Percentiles rank a stretch among this genome's conserved stretches.
Evolutionary conservation across 2,329 filamentous ascomycete genomes (phyloP).

Genomic region (Clathrospora elynae): DNA sequence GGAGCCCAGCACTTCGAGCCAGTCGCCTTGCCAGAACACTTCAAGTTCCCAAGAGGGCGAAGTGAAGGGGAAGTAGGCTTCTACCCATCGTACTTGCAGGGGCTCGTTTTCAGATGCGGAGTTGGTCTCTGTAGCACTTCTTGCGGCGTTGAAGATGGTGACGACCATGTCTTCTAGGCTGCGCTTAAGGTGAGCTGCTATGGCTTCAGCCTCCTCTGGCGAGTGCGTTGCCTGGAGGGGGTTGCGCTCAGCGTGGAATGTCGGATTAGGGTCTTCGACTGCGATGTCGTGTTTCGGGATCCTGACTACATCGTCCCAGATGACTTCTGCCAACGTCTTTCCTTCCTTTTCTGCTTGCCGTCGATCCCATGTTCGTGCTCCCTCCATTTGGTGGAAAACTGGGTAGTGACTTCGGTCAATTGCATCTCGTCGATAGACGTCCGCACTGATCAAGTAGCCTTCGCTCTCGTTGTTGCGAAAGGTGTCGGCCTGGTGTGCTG

Average conservation of each 20-base stretch:
- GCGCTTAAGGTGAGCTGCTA: constrained; percentile 83
- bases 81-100: constrained; percentile 87
- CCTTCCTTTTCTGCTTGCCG: constrained; percentile 56
- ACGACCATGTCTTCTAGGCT: constrained; percentile 89
- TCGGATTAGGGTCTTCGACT: constrained; percentile 83
- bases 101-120: constrained; percentile 67
- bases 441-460: constrained; percentile 89
- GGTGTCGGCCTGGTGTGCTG: constrained; percentile 85
- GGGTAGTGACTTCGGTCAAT: constrained; percentile 96
- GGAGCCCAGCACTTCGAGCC: constrained; percentile 95
- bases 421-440: constrained; percentile 94
- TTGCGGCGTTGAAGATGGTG: constrained; percentile 82
- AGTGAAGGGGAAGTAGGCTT: constrained; percentile 97
- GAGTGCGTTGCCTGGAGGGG: constrained; percentile 80
- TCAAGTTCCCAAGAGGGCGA: constrained; percentile 95
- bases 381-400: constrained; percentile 98
- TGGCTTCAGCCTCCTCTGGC: constrained; percentile 76
- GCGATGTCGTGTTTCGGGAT: constrained; percentile 75
- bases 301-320: constrained; percentile 71
- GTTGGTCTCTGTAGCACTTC: constrained; percentile 59
- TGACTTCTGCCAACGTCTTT: constrained; percentile 61
- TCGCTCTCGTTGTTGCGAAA: constrained; percentile 73
- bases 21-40: constrained; percentile 90
- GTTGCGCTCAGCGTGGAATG: constrained; percentile 77
- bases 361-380: constrained; percentile 86